phyloP scores from a whole-genome alignment of 768 basidiomycete species.

The Tylopilus vinaceipallidus region DNA sequence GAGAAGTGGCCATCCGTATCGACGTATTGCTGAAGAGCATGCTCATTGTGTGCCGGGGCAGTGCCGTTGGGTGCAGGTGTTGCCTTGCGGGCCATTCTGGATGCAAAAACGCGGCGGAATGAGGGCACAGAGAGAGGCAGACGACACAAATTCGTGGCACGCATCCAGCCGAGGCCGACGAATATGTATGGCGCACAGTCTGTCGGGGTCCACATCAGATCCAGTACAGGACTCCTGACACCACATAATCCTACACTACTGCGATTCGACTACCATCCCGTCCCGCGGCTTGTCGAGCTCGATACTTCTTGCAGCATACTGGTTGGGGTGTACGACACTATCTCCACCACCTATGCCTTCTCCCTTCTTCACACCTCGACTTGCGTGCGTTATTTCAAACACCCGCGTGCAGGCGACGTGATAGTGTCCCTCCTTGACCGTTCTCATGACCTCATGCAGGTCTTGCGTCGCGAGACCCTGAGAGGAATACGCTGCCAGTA shows the following conservation, averaged over 20 bases:
- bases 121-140: slow-evolving; percentile 16
- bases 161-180: slow-evolving; percentile 7
- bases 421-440: slow-evolving; percentile 77
- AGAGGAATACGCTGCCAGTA: slow-evolving; percentile 65
- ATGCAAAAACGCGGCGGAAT: not conserved
- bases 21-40: slow-evolving; percentile 75
- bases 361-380: slow-evolving; percentile 75
- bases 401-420: slow-evolving; percentile 97
- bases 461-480: slow-evolving; percentile 66
- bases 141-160: slow-evolving; percentile 29
- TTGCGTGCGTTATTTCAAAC: slow-evolving; percentile 88
- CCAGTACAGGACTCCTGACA: slow-evolving; percentile 17
- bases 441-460: slow-evolving; percentile 77
- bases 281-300: slow-evolving; percentile 53
- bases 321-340: slow-evolving; percentile 92
- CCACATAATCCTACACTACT: slow-evolving; percentile 1
- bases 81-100: slow-evolving; percentile 30
- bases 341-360: slow-evolving; percentile 86
- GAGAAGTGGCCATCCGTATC: slow-evolving; percentile 96
- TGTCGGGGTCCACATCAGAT: slow-evolving; percentile 15
- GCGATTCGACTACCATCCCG: slow-evolving; percentile 41
- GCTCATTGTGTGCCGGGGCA: slow-evolving; percentile 1
- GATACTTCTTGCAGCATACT: slow-evolving; percentile 74
- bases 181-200: slow-evolving; percentile 1
- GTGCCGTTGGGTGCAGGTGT: slow-evolving; percentile 26